phyloP scores from a whole-genome alignment of 257 asterid species.

The Solanum dulcamara region DNA sequence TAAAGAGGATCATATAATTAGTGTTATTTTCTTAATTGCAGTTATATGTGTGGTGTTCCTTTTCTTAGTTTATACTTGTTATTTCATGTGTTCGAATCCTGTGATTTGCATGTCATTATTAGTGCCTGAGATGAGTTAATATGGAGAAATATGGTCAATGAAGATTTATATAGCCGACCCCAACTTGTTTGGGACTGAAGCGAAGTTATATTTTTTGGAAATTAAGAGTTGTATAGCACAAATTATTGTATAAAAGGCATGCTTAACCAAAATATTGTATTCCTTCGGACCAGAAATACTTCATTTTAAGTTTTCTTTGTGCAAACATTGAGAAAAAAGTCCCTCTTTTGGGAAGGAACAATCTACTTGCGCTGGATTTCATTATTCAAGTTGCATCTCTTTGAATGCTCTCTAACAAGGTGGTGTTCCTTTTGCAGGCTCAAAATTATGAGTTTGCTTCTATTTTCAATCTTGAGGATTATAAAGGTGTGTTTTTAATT shows the following conservation, averaged over 20 bases:
- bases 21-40: background rate
- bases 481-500: constrained; percentile 50
- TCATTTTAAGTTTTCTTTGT: background rate
- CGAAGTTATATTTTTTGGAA: background rate
- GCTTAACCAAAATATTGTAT: background rate
- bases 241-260: background rate
- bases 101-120: background rate
- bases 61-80: background rate
- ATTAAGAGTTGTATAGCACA: background rate
- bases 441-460: constrained; percentile 76
- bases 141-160: background rate
- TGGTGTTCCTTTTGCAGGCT: constrained; percentile 40
- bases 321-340: background rate
- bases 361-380: background rate
- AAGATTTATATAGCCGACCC: background rate
- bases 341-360: background rate
- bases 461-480: constrained; percentile 84
- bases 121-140: background rate
- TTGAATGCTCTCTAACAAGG: background rate
- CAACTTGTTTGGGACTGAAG: background rate
- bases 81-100: background rate
- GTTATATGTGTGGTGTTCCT: background rate
- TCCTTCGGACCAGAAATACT: background rate
- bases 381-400: background rate
- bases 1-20: background rate